Conservation (phyloP, 495 filamentous ascomycete genomes). For the Xylaria palmicola region DNA sequence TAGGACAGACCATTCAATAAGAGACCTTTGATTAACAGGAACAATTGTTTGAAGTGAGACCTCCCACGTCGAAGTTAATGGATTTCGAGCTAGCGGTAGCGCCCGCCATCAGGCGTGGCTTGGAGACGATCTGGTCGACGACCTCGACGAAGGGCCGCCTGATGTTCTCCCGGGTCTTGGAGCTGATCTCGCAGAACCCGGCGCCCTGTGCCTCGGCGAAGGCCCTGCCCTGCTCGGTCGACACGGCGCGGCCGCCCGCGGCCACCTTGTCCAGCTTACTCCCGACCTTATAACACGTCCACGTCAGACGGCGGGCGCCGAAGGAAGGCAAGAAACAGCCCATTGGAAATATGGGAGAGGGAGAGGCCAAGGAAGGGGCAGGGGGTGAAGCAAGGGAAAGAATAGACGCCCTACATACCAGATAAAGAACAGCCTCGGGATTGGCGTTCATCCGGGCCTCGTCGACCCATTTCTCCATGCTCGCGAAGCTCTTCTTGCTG, state of each 20-base stretch:
- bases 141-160: constrained; percentile 54
- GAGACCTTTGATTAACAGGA: constrained; percentile 26
- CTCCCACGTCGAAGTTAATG: not conserved
- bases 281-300: too few species aligned
- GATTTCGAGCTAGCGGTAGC: constrained; percentile 3
- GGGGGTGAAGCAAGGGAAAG: not conserved
- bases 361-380: not conserved
- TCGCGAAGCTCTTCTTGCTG: constrained; percentile 51
- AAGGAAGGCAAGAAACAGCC: too few species aligned
- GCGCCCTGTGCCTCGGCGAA: constrained; percentile 49
- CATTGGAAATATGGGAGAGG: not conserved
- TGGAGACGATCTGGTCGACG: constrained; percentile 52
- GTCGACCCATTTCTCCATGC: constrained; percentile 60
- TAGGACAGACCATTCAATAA: not conserved
- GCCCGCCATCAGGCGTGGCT: constrained; percentile 40
- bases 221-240: constrained; percentile 49
- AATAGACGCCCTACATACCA: constrained; percentile 37
- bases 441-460: constrained; percentile 55
- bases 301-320: too few species aligned
- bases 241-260: constrained; percentile 43
- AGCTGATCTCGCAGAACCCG: constrained; percentile 55
- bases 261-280: constrained; percentile 54
- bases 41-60: constrained; percentile 17
- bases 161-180: constrained; percentile 56
- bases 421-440: constrained; percentile 50